Percentiles rank a stretch among this genome's conserved stretches.
These are phyloP conservation scores for Penicillium turbatum DNA, from an alignment of 495 filamentous ascomycete species.

Conservation along the genomic window DNA sequence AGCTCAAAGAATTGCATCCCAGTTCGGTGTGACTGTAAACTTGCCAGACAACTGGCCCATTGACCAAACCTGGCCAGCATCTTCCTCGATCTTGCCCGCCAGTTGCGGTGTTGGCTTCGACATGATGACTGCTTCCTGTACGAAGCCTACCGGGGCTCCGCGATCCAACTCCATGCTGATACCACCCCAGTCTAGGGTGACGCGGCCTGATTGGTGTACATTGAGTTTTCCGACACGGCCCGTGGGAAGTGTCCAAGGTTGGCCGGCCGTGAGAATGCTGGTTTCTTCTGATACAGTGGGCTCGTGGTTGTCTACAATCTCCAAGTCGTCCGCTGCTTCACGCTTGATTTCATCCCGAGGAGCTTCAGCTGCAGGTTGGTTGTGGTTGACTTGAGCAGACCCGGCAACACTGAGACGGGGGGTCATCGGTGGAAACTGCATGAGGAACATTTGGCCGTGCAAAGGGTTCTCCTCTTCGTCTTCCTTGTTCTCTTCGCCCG, in stretches of 20 bases:
- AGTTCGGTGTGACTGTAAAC: constrained; percentile 48
- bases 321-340: constrained; percentile 31
- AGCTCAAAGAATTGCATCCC: constrained; percentile 43
- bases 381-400: constrained; percentile 11
- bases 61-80: constrained; percentile 41
- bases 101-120: constrained; percentile 23
- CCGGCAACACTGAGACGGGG: constrained; percentile 43
- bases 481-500: constrained; percentile 11
- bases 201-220: constrained; percentile 47
- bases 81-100: constrained; percentile 19
- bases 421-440: constrained; percentile 54
- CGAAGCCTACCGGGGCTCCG: constrained; percentile 40
- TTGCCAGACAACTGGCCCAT: constrained; percentile 50
- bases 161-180: constrained; percentile 45
- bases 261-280: constrained; percentile 36
- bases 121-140: constrained; percentile 44
- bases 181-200: constrained; percentile 49
- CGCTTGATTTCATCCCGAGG: constrained; percentile 28
- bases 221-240: constrained; percentile 55
- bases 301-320: constrained; percentile 27
- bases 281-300: constrained; percentile 9
- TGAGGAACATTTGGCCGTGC: constrained; percentile 45
- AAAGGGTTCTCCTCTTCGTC: constrained; percentile 30
- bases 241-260: constrained; percentile 45
- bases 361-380: constrained; percentile 2